Evolutionary conservation across 2,329 filamentous ascomycete species (phyloP), one percentile per base, ranked within the genome.

Genomic region (Nemania abortiva): DNA sequence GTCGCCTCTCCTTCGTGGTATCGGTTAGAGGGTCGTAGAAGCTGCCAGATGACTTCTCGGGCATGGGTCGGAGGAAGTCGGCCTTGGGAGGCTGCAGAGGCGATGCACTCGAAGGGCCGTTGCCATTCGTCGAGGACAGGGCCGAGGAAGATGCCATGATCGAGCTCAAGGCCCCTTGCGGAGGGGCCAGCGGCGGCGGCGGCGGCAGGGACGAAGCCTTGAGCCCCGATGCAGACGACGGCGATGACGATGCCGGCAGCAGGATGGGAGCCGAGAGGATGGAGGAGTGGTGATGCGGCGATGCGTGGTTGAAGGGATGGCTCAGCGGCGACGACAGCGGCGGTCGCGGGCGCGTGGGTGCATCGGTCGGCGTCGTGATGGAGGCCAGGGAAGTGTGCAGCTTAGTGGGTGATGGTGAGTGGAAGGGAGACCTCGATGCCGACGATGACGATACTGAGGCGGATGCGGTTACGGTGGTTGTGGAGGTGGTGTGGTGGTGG

Each of bases 11-110:
- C 68, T 79, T 78, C 29, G 82, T 82, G 9, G 82, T 82, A 70
- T 83, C 82, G 24, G 82, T 82, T 54, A 82, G 79, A 49, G 82
- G 82, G 73, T 84, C 82, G 77, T 84, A 84, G 68, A 83, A 83
- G 73, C 80, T 82, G 65, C 81, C 81, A 10, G 80, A 75, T 7
- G 78, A 77, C 75, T 82, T 83, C 61, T 83, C 81, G 73, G 77
- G 78, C 63, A 75, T 68, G 29, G 75, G 71, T 45, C 77, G 76
- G 53, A 78, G 79, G 72, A 80, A 81, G 67, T 76, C 77, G 54
- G 77, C 73, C 65, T 77, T 78, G 37, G 78, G 77, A 56, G 77
- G 71, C 60, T 79, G 78, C 68, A 79, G 67, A 24, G 78, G 77
- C 67, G 78, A 79, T 78, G 77, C 76, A 75, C 76, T 76, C 45